Conservation (phyloP, 768 basidiomycete species). For the Xerocomus potaroensis region DNA sequence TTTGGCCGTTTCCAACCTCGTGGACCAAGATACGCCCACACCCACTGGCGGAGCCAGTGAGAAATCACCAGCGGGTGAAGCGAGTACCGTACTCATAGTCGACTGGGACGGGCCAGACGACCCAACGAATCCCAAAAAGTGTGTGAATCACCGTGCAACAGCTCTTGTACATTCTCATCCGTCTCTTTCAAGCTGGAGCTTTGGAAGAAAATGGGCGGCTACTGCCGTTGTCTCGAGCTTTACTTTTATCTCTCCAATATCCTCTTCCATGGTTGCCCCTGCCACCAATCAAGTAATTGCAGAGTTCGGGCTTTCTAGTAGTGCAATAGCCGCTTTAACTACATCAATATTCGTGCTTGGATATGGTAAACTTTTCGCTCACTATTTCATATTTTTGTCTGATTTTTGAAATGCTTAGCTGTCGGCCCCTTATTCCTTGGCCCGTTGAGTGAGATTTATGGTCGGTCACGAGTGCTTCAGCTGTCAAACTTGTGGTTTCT, state of each 20-base stretch:
- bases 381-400: background rate
- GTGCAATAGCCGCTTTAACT: conserved; percentile 48
- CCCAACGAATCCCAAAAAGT: conserved; percentile 58
- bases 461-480: conserved; percentile 60
- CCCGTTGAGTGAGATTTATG: conserved; percentile 69
- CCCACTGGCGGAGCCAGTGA: background rate
- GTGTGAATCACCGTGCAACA: conserved; percentile 3
- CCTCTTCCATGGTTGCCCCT: conserved; percentile 74
- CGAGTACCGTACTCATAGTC: conserved; percentile 31
- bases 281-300: conserved; percentile 48
- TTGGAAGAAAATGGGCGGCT: conserved; percentile 57
- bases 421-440: conserved; percentile 42
- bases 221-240: conserved; percentile 63
- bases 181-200: conserved; percentile 47
- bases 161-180: background rate
- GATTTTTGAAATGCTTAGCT: conserved; percentile 1
- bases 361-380: conserved; percentile 41
- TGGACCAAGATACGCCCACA: background rate
- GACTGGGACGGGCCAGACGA: conserved; percentile 65
- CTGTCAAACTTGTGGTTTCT: conserved; percentile 63
- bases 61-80: background rate
- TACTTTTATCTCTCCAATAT: conserved; percentile 64
- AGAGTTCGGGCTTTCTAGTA: conserved; percentile 52
- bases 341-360: conserved; percentile 59
- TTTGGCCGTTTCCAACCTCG: background rate